A percentile compares a stretch with the other conserved stretches of the same genome.
Evolutionary conservation across 192 early-diverging fungal genomes (phyloP).

Genomic region (Backusella australiensis): DNA sequence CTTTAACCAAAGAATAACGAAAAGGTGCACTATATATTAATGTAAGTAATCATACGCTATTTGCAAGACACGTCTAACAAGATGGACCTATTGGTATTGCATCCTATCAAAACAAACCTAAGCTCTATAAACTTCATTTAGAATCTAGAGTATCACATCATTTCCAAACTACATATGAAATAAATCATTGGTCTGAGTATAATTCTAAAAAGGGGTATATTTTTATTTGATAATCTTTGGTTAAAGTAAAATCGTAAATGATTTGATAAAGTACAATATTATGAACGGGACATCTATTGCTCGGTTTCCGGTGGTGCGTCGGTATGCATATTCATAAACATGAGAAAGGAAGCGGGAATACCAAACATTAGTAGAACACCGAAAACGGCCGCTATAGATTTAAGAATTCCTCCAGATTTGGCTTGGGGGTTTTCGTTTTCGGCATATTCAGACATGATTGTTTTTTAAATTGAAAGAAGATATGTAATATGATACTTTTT

Average conservation of each 20-base stretch:
- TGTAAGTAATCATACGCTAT: too few relatives aligned
- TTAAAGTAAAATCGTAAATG: background rate
- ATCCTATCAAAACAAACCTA: background rate
- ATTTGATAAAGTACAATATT: background rate
- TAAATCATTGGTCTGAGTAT: background rate
- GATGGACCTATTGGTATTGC: too few relatives aligned
- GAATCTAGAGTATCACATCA: background rate
- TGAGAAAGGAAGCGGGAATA: background rate
- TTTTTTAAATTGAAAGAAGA: background rate
- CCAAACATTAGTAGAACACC: background rate
- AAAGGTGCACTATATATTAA: background rate
- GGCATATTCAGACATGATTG: background rate
- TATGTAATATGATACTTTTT: background rate
- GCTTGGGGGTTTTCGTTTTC: background rate
- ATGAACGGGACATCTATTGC: background rate
- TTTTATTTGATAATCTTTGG: background rate
- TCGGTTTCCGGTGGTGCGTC: too few relatives aligned
- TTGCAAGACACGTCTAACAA: too few relatives aligned
- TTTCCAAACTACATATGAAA: background rate
- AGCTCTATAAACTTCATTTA: background rate
- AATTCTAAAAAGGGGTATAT: background rate
- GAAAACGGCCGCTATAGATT: background rate
- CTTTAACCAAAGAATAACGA: background rate
- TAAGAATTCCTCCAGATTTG: background rate
- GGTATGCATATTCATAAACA: background rate